A percentile compares a stretch with the other conserved stretches of the same genome.
phyloP scores from a whole-genome alignment of 1,139 yeast species.

The Taiozyma sp. region DNA sequence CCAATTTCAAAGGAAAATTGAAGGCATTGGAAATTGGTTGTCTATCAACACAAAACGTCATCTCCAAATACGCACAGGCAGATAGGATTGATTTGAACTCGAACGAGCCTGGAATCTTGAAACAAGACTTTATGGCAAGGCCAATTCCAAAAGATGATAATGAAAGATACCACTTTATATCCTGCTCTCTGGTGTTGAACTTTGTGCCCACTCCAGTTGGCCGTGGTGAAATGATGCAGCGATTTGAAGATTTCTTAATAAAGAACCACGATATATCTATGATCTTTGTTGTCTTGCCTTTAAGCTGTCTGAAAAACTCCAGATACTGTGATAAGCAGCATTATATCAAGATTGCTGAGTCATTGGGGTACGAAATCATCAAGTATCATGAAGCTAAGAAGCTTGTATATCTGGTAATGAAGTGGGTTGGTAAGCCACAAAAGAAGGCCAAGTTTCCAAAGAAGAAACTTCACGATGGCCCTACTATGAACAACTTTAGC shows the following conservation, averaged over 20 bases:
- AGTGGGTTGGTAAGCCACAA: conserved; percentile 36
- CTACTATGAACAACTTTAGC: conserved; percentile 61
- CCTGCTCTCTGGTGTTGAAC: conserved; percentile 83
- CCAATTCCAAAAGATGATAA: conserved; percentile 46
- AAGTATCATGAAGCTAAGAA: conserved; percentile 60
- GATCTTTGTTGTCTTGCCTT: conserved; percentile 78
- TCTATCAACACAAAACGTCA: conserved; percentile 60
- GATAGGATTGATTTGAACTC: conserved; percentile 79
- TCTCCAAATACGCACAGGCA: conserved; percentile 35
- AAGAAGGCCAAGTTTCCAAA: conserved; percentile 30
- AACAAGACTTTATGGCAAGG: conserved; percentile 83
- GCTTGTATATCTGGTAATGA: conserved; percentile 73
- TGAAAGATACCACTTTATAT: conserved; percentile 59
- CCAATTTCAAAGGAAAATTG: conserved; percentile 25
- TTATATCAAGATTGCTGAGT: conserved; percentile 40
- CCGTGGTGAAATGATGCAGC: conserved; percentile 72
- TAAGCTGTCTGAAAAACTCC: conserved; percentile 82
- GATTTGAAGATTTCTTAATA: conserved; percentile 55
- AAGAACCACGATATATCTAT: conserved; percentile 25
- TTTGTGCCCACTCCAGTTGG: conserved; percentile 71
- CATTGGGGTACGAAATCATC: conserved; percentile 52
- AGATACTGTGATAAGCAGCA: conserved; percentile 58
- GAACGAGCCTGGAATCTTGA: conserved; percentile 62
- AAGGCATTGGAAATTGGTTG: conserved; percentile 81
- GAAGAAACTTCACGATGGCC: conserved; percentile 46